Base-by-base conservation (phyloP, 805 yeast species). In the Starmerella stigmatis region DNA sequence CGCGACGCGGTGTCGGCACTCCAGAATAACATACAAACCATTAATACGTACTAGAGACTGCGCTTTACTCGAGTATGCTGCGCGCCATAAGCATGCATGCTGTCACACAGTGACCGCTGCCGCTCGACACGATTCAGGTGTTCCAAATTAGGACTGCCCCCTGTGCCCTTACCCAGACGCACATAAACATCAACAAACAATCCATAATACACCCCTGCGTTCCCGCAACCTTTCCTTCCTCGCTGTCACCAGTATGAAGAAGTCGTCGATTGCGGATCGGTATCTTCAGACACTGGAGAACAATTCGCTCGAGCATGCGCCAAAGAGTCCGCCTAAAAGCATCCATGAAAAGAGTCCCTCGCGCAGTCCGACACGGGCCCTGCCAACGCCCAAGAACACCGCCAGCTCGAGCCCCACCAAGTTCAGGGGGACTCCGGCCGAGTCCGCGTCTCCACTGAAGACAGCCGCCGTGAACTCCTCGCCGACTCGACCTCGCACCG, bases 251-350 rank as follows among this genome's bases (percentile, higher is more conserved):
- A 15, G 22, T 5, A 50, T 47, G 52, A 48, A 37, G 43, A 44
- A 30, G 28, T 26, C 49, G 5, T 44, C 54, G 9, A 47, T 55
- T 34, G 53, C 59, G 11, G 52, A 52, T 38, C 47, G 58, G 21
- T 56, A 56, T 28, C 39, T 56, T 37, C 60, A 49, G 32, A 56
- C 58, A 2, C 43, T 56, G 33, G 58, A 55, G 45, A 50, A 30
- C 42, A 51, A 55, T 35, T 44, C 45, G 13, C 5, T 38, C 13
- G 47, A 51, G 32, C 50, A 44, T 38, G 47, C 49, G 7, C 63
- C 42, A 45, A 63, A 9, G 54, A 58, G 34, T 48, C 56, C 44
- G 30, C 59, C 41, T 58, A 62, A 32, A 64, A 64, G 49, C 60
- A 57, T 28, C 40, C 59, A 31, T 25, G 40, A 15, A n/a, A n/a